Conservation (phyloP, 108 stramenopile genomes). For the Pseudonitzschia multistriata region DNA sequence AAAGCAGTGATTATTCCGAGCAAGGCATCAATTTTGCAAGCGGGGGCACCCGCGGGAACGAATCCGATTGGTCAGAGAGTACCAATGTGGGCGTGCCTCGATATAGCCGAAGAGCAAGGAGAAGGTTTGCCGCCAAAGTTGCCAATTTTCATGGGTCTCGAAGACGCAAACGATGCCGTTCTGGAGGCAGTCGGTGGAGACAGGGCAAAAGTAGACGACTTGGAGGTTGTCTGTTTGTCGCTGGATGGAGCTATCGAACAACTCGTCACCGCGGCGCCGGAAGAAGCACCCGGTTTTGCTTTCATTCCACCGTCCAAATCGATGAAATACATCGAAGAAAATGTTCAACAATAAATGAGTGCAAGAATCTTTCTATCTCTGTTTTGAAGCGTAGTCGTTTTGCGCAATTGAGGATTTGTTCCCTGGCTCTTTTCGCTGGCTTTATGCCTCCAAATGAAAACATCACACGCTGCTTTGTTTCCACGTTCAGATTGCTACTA, state of each 20-base stretch:
- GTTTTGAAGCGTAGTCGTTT: too few relatives aligned
- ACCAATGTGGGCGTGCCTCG: slow-evolving; percentile 73
- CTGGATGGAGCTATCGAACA: slow-evolving; percentile 46
- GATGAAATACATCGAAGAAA: slow-evolving; percentile 44
- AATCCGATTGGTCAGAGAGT: slow-evolving; percentile 64
- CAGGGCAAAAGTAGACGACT: slow-evolving; percentile 49
- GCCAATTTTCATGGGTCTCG: slow-evolving; percentile 60
- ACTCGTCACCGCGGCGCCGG: slow-evolving; percentile 38
- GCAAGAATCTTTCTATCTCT: too few relatives aligned
- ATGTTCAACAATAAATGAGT: too few relatives aligned
- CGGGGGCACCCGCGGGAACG: slow-evolving; percentile 60
- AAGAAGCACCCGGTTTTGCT: slow-evolving; percentile 47
- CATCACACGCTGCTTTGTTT: too few relatives aligned
- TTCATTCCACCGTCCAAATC: slow-evolving; percentile 56
- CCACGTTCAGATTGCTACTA: too few relatives aligned
- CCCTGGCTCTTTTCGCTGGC: too few relatives aligned
- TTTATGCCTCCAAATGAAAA: too few relatives aligned
- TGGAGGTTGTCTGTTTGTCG: slow-evolving; percentile 56
- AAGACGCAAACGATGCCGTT: slow-evolving; percentile 58
- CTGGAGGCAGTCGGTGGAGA: slow-evolving; percentile 48
- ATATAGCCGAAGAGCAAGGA: slow-evolving; percentile 52
- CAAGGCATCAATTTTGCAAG: slow-evolving; percentile 42
- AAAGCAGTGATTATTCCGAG: slow-evolving; percentile 62
- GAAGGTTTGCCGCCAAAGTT: slow-evolving; percentile 45
- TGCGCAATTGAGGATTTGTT: too few relatives aligned